Percentiles rank a stretch among this genome's conserved stretches.
phyloP scores from a whole-genome alignment of 768 basidiomycete species.

The Sarcodon aspratus region DNA sequence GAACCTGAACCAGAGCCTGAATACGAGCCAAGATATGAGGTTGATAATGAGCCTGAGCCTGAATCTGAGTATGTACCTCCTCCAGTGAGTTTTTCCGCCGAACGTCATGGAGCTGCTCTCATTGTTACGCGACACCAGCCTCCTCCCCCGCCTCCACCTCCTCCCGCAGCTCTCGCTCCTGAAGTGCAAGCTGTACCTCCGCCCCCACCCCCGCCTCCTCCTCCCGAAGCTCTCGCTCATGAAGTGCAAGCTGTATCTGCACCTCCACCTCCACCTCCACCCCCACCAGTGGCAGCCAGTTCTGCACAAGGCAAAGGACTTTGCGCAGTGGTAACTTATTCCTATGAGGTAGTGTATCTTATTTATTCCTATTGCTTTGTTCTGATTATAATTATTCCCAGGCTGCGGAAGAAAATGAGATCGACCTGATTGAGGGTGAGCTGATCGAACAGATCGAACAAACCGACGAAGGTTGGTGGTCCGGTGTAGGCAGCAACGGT shows the following conservation, averaged over 20 bases:
- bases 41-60: constrained; percentile 16
- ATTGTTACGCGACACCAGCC: constrained; percentile 12
- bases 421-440: constrained; percentile 71
- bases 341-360: constrained; percentile 49
- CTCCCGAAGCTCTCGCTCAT: constrained; percentile 13
- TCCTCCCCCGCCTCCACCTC: constrained; percentile 28
- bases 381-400: constrained; percentile 11
- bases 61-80: constrained; percentile 25
- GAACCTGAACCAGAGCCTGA: constrained; percentile 21
- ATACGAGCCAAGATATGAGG: no score
- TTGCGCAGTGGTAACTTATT: constrained; percentile 69
- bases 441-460: constrained; percentile 74
- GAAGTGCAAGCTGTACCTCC: constrained; percentile 8
- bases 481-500: constrained; percentile 57
- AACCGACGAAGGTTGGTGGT: constrained; percentile 90
- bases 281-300: constrained; percentile 18
- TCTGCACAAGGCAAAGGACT: constrained; percentile 31
- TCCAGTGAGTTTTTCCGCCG: constrained; percentile 14
- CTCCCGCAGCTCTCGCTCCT: constrained; percentile 13
- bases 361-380: not conserved
- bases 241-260: constrained; percentile 7
- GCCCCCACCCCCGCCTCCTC: constrained; percentile 28
- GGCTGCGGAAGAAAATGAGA: constrained; percentile 83
- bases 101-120: not conserved
- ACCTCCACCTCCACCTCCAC: constrained; percentile 28